Evolutionary conservation across 2,329 filamentous ascomycete genomes (phyloP).

Genomic region (Ophidiomyces ophidiicola): DNA sequence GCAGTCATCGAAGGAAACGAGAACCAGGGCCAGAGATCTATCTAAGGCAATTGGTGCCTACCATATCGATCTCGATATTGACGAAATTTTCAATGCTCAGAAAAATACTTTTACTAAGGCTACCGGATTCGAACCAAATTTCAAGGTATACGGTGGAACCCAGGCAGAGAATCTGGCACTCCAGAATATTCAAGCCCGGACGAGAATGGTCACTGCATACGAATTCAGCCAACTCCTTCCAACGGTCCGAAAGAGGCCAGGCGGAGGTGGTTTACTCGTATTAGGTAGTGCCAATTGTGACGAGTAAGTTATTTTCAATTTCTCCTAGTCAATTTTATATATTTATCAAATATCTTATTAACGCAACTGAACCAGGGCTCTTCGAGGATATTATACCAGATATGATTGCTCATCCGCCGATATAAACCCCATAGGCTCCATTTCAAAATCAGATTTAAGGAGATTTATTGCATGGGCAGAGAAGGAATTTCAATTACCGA

Average conservation of each 20-base stretch:
- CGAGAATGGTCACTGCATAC: slow-evolving; percentile 53
- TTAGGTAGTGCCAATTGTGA: slow-evolving; percentile 48
- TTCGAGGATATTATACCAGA: slow-evolving; percentile 49
- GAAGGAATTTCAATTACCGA: slow-evolving; percentile 45
- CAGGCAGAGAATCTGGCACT: slow-evolving; percentile 22
- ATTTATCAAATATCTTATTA: background rate
- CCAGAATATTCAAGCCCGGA: slow-evolving; percentile 46
- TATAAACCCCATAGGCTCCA: slow-evolving; percentile 44
- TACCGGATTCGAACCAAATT: slow-evolving; percentile 47
- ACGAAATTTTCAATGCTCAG: slow-evolving; percentile 42
- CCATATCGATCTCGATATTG: slow-evolving; percentile 61
- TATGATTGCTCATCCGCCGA: slow-evolving; percentile 48
- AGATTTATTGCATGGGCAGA: slow-evolving; percentile 54
- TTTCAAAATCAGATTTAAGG: slow-evolving; percentile 55
- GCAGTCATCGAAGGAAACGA: slow-evolving; percentile 53
- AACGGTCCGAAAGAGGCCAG: slow-evolving; percentile 41
- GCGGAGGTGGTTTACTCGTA: slow-evolving; percentile 47
- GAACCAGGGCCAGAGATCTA: slow-evolving; percentile 51
- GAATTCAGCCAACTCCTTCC: slow-evolving; percentile 51
- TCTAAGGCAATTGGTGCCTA: slow-evolving; percentile 50
- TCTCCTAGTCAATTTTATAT: background rate
- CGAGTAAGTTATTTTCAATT: slow-evolving; percentile 34
- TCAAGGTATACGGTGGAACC: slow-evolving; percentile 51
- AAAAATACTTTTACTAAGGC: slow-evolving; percentile 32
- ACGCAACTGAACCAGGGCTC: background rate